A percentile compares a stretch with the other conserved stretches of the same genome.
These are phyloP conservation scores for Trichoderma sp. DNA, from an alignment of 2,329 filamentous ascomycete genomes.

Conservation along the genomic window DNA sequence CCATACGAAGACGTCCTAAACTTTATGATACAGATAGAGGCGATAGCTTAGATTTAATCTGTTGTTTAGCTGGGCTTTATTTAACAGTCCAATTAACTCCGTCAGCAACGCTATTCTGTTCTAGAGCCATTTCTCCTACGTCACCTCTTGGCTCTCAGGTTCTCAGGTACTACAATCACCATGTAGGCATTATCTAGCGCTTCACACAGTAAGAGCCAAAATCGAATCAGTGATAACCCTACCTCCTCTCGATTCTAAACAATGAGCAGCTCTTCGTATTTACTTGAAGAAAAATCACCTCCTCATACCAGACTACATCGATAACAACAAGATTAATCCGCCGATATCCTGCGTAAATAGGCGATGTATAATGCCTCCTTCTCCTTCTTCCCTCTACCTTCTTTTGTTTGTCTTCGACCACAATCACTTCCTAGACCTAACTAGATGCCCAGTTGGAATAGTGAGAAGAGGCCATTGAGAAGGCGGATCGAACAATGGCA, in stretches of 20 bases:
- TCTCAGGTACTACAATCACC: neutral
- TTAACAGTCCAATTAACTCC: neutral
- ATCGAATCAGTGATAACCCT: neutral
- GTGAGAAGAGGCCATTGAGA: neutral
- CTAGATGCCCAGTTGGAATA: neutral
- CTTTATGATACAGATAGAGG: no score
- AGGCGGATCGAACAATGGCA: no score
- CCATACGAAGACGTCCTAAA: no score
- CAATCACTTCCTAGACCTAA: neutral
- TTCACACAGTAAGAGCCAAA: neutral
- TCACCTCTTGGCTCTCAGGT: neutral
- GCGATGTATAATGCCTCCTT: neutral
- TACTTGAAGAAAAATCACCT: no score
- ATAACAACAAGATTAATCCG: no score
- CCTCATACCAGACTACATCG: no score
- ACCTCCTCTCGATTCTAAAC: no score
- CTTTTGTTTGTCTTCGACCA: neutral
- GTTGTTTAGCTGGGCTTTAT: no score
- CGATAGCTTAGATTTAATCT: no score
- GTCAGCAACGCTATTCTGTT: neutral
- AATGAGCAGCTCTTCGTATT: no score
- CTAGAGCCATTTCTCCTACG: neutral
- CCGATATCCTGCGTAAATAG: no score
- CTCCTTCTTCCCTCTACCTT: neutral
- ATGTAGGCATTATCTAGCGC: neutral